Percentiles rank a stretch among this genome's conserved stretches.
phyloP scores from a whole-genome alignment of 2,329 filamentous ascomycete species.

The Ophiostoma piceae region DNA sequence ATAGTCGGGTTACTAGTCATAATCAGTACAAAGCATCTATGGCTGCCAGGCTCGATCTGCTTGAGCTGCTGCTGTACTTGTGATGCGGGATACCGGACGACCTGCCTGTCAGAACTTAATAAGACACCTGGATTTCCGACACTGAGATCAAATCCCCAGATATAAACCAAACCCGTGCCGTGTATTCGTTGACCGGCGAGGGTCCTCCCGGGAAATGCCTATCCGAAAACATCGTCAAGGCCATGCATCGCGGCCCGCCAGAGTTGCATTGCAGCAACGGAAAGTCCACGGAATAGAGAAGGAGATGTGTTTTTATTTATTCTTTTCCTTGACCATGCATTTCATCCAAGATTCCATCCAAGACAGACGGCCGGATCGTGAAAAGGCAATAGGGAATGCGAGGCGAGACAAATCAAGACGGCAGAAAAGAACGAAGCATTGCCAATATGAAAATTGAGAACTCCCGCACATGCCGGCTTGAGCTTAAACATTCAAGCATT shows the following conservation, averaged over 20 bases:
- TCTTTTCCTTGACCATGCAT: background rate
- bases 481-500: no score
- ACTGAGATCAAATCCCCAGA: no score
- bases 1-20: background rate
- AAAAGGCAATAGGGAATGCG: background rate
- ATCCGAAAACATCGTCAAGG: background rate
- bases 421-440: no score
- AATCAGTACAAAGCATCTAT: background rate
- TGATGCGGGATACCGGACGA: background rate
- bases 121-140: no score
- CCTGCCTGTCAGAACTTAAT: background rate
- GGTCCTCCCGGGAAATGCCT: background rate
- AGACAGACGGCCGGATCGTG: background rate
- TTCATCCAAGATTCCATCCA: background rate
- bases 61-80: background rate
- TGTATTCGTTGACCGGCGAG: background rate
- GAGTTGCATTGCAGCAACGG: background rate
- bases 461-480: no score
- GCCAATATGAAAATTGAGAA: background rate
- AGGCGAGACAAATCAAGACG: background rate
- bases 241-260: background rate
- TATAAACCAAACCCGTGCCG: background rate
- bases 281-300: background rate
- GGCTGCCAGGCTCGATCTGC: background rate
- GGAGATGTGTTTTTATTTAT: background rate